phyloP scores from a whole-genome alignment of 2,329 filamentous ascomycete genomes.

The Endoconidiophora laricicola region DNA sequence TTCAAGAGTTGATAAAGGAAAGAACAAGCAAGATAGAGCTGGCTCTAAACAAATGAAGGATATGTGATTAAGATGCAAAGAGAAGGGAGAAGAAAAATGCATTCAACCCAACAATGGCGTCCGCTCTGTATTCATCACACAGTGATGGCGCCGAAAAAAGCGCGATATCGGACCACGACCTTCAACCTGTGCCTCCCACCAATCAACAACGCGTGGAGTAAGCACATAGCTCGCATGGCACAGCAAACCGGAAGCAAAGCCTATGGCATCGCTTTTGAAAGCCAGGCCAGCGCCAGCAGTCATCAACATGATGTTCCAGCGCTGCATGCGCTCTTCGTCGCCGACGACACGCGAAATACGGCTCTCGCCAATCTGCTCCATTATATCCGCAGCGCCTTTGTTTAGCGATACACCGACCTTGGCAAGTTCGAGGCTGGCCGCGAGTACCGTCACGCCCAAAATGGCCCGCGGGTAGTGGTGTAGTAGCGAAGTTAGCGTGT shows the following conservation, averaged over 20 bases:
- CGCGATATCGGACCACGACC: too few relatives aligned
- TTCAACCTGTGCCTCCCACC: conserved; percentile 18
- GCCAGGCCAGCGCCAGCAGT: conserved; percentile 69
- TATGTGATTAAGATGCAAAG: too few relatives aligned
- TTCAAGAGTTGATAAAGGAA: too few relatives aligned
- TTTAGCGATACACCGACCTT: conserved; percentile 75
- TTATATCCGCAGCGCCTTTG: conserved; percentile 43
- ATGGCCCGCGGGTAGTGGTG: conserved; percentile 57
- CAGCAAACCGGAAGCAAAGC: conserved; percentile 65
- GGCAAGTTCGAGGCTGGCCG: conserved; percentile 72
- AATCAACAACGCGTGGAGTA: conserved; percentile 26
- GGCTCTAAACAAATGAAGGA: too few relatives aligned
- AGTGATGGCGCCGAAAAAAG: too few relatives aligned
- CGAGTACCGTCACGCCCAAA: conserved; percentile 77
- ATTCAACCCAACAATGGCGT: conserved; percentile 17
- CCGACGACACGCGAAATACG: conserved; percentile 30
- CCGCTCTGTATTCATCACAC: conserved; percentile 16
- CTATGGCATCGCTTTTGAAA: conserved; percentile 79
- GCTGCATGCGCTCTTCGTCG: conserved; percentile 52
- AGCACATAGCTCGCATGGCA: conserved; percentile 55
- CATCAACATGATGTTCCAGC: conserved; percentile 82
- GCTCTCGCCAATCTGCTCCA: conserved; percentile 15
- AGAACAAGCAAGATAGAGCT: too few relatives aligned
- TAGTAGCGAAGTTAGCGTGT: conserved; percentile 55
- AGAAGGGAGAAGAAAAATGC: too few relatives aligned